Evolutionary conservation across 1,284 basidiomycete species (phyloP).

Genomic region (Inonotus obliquus): DNA sequence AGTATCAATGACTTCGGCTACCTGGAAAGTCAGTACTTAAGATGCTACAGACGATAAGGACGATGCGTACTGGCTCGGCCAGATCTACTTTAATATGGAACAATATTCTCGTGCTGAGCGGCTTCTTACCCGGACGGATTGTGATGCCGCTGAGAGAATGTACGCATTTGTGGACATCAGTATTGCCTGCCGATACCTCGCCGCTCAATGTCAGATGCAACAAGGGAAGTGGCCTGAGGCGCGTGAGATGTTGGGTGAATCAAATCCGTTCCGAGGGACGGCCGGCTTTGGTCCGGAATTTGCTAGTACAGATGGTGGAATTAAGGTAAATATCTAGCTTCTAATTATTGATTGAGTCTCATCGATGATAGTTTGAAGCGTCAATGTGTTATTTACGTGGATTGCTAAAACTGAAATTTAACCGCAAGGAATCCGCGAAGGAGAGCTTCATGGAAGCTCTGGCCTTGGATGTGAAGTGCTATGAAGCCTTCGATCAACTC

Average conservation of each 20-base stretch:
- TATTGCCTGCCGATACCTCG: constrained; percentile 89
- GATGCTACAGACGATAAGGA: constrained; percentile 73
- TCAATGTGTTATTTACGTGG: constrained; percentile 95
- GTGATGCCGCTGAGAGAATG: constrained; percentile 59
- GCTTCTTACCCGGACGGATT: constrained; percentile 66
- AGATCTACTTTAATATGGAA: constrained; percentile 93
- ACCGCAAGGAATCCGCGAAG: constrained; percentile 85
- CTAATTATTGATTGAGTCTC: constrained; percentile 8
- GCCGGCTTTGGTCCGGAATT: constrained; percentile 54
- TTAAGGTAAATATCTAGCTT: constrained; percentile 53
- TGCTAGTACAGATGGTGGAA: constrained; percentile 77
- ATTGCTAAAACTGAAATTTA: constrained; percentile 89
- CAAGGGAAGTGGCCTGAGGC: constrained; percentile 94
- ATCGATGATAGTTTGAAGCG: constrained; percentile 70
- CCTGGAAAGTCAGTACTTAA: constrained; percentile 7
- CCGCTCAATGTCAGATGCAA: constrained; percentile 90
- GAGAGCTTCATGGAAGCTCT: constrained; percentile 94
- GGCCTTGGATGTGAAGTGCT: constrained; percentile 93
- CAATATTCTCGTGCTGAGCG: constrained; percentile 94
- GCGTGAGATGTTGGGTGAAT: constrained; percentile 88
- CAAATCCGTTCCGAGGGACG: constrained; percentile 78
- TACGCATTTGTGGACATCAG: constrained; percentile 86
- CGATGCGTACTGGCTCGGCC: constrained; percentile 98
- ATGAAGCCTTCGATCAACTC: constrained; percentile 91
- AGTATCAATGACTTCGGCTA: constrained; percentile 32